phyloP scores from a whole-genome alignment of 176 grass and related monocot genomes.

The Metroxylon sagu region DNA sequence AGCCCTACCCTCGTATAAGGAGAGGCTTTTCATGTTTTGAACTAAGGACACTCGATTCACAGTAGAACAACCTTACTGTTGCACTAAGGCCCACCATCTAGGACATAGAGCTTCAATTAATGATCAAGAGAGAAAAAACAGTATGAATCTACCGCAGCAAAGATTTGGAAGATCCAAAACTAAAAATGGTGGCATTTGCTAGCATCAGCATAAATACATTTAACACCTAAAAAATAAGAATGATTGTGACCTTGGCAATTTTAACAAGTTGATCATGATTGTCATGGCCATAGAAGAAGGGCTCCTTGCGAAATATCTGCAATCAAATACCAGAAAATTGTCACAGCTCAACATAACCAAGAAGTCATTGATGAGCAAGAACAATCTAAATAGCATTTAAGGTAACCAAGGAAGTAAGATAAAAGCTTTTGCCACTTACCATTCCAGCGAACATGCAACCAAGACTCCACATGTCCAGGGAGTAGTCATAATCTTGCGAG shows the following conservation, averaged over 20 bases:
- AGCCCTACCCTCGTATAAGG: too few relatives aligned
- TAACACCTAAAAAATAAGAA: background rate
- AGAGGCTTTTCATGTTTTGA: too few relatives aligned
- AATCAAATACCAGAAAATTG: background rate
- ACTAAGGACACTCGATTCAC: too few relatives aligned
- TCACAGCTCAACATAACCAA: background rate
- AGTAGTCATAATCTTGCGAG: conserved; percentile 66
- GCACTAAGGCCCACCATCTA: too few relatives aligned
- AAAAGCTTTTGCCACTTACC: conserved; percentile 18
- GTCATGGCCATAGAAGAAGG: conserved; percentile 75
- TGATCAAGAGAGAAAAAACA: background rate
- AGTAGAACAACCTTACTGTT: too few relatives aligned
- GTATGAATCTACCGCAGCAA: background rate
- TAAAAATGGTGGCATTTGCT: background rate
- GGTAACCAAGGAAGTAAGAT: background rate
- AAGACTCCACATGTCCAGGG: conserved; percentile 82
- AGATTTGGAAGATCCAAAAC: background rate
- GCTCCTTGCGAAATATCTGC: conserved; percentile 81
- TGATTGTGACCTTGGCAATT: conserved; percentile 53
- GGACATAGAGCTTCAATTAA: too few relatives aligned
- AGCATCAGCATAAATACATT: background rate
- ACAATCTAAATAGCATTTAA: background rate
- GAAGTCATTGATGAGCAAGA: background rate
- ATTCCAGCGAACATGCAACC: conserved; percentile 84
- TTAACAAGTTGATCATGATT: conserved; percentile 83